A percentile compares a stretch with the other conserved stretches of the same genome.
Conservation (phyloP, 345 rosid genomes). For the Laguncularia racemosa region DNA sequence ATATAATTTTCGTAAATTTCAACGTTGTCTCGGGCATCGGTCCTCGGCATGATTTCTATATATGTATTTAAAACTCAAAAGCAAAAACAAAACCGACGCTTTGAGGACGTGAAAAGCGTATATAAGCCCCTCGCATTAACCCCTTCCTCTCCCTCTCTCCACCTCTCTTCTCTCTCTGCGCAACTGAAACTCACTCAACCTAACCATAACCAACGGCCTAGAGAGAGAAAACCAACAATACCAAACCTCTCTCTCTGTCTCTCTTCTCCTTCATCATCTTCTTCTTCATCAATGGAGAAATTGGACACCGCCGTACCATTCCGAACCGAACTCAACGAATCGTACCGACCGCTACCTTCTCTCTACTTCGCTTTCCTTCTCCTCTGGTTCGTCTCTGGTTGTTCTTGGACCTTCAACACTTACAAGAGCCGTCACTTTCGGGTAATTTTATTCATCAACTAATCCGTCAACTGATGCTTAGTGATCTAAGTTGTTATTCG, state of each 20-base stretch:
- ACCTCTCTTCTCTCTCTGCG: not conserved
- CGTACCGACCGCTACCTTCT: slow-evolving; percentile 67
- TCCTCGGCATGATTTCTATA: no score
- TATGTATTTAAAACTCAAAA: no score
- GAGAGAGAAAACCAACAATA: not conserved
- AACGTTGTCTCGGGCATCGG: no score
- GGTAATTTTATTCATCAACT: slow-evolving; percentile 21
- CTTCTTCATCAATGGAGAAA: no score
- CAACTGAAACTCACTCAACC: slow-evolving; percentile 1
- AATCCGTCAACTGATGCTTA: not conserved
- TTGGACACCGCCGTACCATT: no score
- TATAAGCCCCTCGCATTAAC: no score
- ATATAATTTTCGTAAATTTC: no score
- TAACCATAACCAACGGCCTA: not conserved
- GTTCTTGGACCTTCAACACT: slow-evolving; percentile 80
- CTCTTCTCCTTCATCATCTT: no score
- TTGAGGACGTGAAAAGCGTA: no score
- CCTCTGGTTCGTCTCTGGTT: slow-evolving; percentile 77
- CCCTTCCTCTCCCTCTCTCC: not conserved
- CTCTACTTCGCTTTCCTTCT: slow-evolving; percentile 58
- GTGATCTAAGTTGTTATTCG: no score
- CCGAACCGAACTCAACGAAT: slow-evolving; percentile 36
- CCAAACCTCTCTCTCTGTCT: no score
- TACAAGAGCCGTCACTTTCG: slow-evolving; percentile 71
- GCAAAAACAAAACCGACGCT: no score